Evolutionary conservation across 2,329 filamentous ascomycete genomes (phyloP).

Genomic region (Fusarium sacchari): DNA sequence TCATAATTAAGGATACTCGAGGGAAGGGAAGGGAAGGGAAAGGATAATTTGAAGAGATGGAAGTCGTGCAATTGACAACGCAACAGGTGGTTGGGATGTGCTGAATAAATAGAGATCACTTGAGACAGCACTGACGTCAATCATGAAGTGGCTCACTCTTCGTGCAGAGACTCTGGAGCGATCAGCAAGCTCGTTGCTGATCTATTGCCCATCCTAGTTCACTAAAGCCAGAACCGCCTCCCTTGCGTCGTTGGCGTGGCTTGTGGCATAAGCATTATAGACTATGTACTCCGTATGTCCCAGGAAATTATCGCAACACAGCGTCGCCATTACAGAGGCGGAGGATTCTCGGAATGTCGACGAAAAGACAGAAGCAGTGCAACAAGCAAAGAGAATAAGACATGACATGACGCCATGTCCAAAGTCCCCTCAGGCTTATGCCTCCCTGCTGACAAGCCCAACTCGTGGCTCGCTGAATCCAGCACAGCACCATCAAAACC

Average conservation of each 20-base stretch:
- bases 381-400: background rate
- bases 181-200: background rate
- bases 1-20: accelerated
- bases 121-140: background rate
- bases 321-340: background rate
- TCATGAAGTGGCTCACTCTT: background rate
- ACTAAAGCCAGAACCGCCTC: background rate
- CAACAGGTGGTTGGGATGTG: background rate
- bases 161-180: background rate
- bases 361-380: background rate
- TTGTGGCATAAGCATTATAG: background rate
- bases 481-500: background rate
- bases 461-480: background rate
- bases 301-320: background rate
- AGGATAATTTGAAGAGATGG: accelerated
- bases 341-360: background rate
- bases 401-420: background rate
- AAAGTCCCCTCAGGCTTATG: background rate
- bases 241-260: background rate
- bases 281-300: background rate
- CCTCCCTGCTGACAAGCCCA: background rate
- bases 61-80: background rate
- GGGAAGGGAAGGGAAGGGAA: too few relatives aligned
- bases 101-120: background rate
- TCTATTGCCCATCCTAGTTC: background rate